Base-by-base conservation (phyloP, 345 rosid species). In the Rhodamnia rubescens region DNA sequence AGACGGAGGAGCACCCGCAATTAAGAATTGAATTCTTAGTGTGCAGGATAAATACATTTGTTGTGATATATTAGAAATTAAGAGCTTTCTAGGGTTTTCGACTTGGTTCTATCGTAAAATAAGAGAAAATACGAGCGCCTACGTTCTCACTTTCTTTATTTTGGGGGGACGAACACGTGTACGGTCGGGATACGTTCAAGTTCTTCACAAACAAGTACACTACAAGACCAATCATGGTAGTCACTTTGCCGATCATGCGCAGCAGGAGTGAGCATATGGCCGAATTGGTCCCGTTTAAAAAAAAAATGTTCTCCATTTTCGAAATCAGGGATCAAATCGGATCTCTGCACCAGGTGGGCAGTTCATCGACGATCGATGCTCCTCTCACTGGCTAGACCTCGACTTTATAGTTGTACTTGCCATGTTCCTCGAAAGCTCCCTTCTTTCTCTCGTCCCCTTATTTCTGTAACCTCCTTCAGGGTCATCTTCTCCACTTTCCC, bases 331-430 rank as follows among this genome's bases (percentile, higher is more conserved):
- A 49, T 9, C 50, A 49, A 49, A 9, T 49, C 2, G 3, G 50
- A 49, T 3, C 50, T 9, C 3, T 9, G 11, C 3, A 9, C 50
- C 10, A 11, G 11, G 6, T 49, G 50, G 50, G 11, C 12, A 2
- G 0, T 49, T 69, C 47, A 51, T 84, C 80, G 15, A 57, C 40
- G 26, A 57, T 22, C 40, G 47, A 40, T 57, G 15, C 55, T 78
- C 80, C 90, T 87, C 47, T 88, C 20, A 64, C 86, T 53, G 82
- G 61, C 22, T 85, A 87, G 85, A 9, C 82, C 36, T 85, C 83
- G n/a, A 20, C 24, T 64, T 64, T 16, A 22, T 32, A 4, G 11
- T 32, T 18, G 15, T 40, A 24, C 16, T 78, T 49, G 36, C 56
- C 75, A 40, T 82, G 40, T 53, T 82, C 87, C 85, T 84, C 58